These are phyloP conservation scores for Adansonia gregorii DNA, from an alignment of 441 rosid genomes.

Conservation along the genomic window DNA sequence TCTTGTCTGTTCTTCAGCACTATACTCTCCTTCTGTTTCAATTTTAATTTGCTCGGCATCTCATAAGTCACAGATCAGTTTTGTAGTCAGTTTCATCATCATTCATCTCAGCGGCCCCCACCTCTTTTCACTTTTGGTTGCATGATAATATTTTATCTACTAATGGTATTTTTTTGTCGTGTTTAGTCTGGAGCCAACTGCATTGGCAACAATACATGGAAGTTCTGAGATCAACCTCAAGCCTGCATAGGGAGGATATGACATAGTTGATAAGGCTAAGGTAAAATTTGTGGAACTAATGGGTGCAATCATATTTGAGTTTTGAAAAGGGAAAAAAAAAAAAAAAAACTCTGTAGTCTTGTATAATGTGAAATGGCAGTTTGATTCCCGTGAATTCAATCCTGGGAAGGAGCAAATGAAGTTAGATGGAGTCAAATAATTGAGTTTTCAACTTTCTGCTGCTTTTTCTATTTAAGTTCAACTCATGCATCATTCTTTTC, in stretches of 20 bases:
- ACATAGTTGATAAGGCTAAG: background rate
- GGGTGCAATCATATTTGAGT: background rate
- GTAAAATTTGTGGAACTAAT: conserved; percentile 9
- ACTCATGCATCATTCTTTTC: background rate
- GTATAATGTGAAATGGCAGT: conserved; percentile 7
- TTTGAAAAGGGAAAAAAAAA: background rate
- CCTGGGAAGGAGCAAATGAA: background rate
- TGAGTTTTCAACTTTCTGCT: background rate
- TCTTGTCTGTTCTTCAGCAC: conserved; percentile 1
- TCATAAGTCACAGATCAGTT: background rate
- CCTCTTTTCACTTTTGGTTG: background rate
- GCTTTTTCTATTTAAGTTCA: background rate
- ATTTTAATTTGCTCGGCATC: background rate
- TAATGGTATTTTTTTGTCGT: background rate
- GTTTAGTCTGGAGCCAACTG: conserved; percentile 12
- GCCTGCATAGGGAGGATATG: background rate
- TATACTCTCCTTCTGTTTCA: background rate
- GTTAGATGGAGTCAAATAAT: background rate
- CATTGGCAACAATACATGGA: background rate
- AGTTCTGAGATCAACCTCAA: conserved; percentile 6
- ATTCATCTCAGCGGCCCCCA: background rate
- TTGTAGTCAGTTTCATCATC: conserved; percentile 15
- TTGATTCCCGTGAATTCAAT: conserved; percentile 4
- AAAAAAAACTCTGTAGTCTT: background rate
- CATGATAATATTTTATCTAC: background rate